These are phyloP conservation scores for Xerocomus minutiporus DNA, from an alignment of 1,284 basidiomycete species.

Conservation along the genomic window DNA sequence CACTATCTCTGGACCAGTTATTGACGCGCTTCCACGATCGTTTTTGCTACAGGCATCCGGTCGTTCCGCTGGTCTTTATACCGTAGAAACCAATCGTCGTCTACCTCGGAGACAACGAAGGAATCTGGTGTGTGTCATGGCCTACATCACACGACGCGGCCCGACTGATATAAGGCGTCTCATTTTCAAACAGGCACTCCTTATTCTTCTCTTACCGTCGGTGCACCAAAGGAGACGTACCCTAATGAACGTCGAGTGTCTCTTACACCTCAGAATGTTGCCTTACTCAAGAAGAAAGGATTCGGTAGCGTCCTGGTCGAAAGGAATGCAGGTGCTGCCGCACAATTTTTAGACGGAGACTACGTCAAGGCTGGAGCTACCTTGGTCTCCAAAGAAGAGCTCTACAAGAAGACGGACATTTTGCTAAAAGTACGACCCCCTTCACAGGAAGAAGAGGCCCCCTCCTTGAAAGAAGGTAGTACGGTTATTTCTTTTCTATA, in stretches of 20 bases:
- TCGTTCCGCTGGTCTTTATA: conserved; percentile 32
- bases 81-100: conserved; percentile 18
- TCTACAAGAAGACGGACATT: conserved; percentile 66
- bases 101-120: conserved; percentile 19
- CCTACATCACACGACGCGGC: neutral
- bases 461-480: conserved; percentile 60
- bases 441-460: conserved; percentile 53
- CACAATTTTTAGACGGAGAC: conserved; percentile 76
- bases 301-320: conserved; percentile 71
- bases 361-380: conserved; percentile 76
- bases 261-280: conserved; percentile 72
- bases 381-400: conserved; percentile 58
- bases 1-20: conserved; percentile 1
- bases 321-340: conserved; percentile 61
- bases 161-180: conserved; percentile 1
- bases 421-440: conserved; percentile 81
- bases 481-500: conserved; percentile 83
- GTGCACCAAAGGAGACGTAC: conserved; percentile 71
- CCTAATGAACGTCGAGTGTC: conserved; percentile 75
- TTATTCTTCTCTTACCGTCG: conserved; percentile 72
- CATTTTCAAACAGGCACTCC: conserved; percentile 45
- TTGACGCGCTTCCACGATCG: conserved; percentile 2
- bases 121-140: conserved; percentile 22
- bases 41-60: conserved; percentile 21
- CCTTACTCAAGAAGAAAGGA: conserved; percentile 74